Conservation (phyloP, 2,329 filamentous ascomycete species). For the Annulohypoxylon truncatum region DNA sequence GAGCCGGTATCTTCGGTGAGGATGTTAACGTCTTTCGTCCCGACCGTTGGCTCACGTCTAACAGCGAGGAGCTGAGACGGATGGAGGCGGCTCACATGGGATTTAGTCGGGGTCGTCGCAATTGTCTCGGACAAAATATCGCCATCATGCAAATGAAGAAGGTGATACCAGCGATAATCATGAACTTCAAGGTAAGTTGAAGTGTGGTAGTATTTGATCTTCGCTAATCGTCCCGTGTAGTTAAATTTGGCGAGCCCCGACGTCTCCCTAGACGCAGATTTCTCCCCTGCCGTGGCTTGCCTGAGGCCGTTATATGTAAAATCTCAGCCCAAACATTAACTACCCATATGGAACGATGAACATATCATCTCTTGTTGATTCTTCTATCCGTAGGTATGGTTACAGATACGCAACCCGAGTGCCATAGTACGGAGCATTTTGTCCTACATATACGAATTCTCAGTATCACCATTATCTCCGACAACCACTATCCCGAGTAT, state of each 20-base stretch:
- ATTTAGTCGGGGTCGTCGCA: constrained; percentile 44
- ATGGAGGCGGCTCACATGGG: constrained; percentile 47
- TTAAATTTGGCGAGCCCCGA: constrained; percentile 35
- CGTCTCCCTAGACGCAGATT: constrained; percentile 35
- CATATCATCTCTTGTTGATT: not conserved
- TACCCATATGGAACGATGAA: not conserved
- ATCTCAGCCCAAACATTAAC: constrained; percentile 23
- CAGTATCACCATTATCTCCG: not conserved
- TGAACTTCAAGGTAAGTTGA: constrained; percentile 43
- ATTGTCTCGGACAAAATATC: constrained; percentile 43
- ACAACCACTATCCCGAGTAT: not conserved
- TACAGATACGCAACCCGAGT: not conserved
- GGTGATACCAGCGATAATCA: constrained; percentile 41
- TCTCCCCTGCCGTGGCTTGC: constrained; percentile 25
- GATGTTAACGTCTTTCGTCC: constrained; percentile 40
- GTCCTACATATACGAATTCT: not conserved
- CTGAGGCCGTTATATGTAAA: constrained; percentile 34
- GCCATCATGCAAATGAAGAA: constrained; percentile 46
- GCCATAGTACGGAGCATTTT: not conserved
- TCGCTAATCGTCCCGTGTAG: constrained; percentile 32
- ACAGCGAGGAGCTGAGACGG: constrained; percentile 38
- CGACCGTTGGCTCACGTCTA: constrained; percentile 43
- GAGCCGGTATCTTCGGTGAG: constrained; percentile 35
- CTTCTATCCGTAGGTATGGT: not conserved
- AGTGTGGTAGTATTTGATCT: not conserved